These are phyloP conservation scores for Trichosporon coremiiforme DNA, from an alignment of 1,284 basidiomycete species.

Conservation along the genomic window DNA sequence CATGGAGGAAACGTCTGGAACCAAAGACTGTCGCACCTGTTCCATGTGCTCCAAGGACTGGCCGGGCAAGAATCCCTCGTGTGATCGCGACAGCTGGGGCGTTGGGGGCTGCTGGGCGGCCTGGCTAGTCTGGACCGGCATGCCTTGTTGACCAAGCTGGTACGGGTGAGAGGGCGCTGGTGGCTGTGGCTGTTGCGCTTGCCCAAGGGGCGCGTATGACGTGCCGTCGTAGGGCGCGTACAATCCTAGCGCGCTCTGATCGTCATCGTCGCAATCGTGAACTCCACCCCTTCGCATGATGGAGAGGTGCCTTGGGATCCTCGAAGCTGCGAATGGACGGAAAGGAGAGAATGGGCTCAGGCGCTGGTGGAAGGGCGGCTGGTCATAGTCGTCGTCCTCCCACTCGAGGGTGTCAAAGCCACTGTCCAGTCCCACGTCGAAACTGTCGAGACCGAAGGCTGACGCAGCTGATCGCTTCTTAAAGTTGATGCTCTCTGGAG, in stretches of 20 bases:
- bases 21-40: not conserved
- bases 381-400: slow-evolving; percentile 15
- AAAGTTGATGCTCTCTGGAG: not conserved
- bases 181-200: not conserved
- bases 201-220: not conserved
- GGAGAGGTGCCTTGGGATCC: not conserved
- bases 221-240: slow-evolving; percentile 9
- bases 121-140: not conserved
- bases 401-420: not conserved
- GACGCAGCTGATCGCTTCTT: slow-evolving; percentile 8
- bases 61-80: not conserved
- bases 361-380: not conserved
- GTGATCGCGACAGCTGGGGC: not conserved
- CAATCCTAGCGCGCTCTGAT: slow-evolving; percentile 5
- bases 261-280: slow-evolving; percentile 10
- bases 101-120: not conserved
- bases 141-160: not conserved
- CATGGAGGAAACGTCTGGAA: not conserved
- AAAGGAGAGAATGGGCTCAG: slow-evolving; percentile 10
- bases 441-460: not conserved
- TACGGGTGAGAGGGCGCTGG: not conserved
- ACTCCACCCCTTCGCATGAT: slow-evolving; percentile 7
- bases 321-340: not conserved
- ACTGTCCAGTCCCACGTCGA: not conserved
- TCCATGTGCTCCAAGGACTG: slow-evolving; percentile 2